Base-by-base conservation (phyloP, 2,329 filamentous ascomycete genomes). In the Emmonsiellopsis sp. region DNA sequence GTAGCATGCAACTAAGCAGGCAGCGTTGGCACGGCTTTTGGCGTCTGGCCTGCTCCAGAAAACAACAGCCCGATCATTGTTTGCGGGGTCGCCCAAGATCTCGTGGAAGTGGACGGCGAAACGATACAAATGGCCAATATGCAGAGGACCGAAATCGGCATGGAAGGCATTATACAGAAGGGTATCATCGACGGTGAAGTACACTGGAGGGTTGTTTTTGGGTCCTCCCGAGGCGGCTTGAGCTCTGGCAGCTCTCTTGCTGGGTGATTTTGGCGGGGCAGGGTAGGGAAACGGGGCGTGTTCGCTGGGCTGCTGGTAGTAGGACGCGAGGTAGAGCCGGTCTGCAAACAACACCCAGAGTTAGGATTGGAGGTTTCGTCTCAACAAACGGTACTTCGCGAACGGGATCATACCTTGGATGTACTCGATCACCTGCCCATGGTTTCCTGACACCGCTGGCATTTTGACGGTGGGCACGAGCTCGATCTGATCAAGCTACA, bases 141-240 rank as follows among this genome's bases (percentile, higher is more conserved):
- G 93, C 55, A 98, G 78, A 65, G 93, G 93, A 64, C 93, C 93
- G 70, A 98, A 98, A 74, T 98, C 93, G 65, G 94, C 91, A 73
- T 97, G 91, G 73, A 98, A 98, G 34, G 92, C 91, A 71, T 98
- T 98, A 79, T 98, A 98, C 46, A 95, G 80, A 44, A 98, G 83
- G 41, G 79, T 86, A 67, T 95, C 89, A 68, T 98, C 93, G 61
- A 97, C 85, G 50, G 89, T 92, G 73, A 98, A 98, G 75, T 97
- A 98, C 68, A 88, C 91, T 1, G 93, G 93, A 53, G 84, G 73
- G 50, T 73, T 70, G 44, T 70, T 75, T 60, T 80, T 82, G 20
- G 35, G 51, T 51, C 78, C 73, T n/a, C 77, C 71, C 55, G 73
- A 70, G 30, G 73, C 66, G n/a, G 71, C 66, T 50, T 75, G 81